Conservation (phyloP, 2,329 filamentous ascomycete genomes). For the Cadophora sp. region DNA sequence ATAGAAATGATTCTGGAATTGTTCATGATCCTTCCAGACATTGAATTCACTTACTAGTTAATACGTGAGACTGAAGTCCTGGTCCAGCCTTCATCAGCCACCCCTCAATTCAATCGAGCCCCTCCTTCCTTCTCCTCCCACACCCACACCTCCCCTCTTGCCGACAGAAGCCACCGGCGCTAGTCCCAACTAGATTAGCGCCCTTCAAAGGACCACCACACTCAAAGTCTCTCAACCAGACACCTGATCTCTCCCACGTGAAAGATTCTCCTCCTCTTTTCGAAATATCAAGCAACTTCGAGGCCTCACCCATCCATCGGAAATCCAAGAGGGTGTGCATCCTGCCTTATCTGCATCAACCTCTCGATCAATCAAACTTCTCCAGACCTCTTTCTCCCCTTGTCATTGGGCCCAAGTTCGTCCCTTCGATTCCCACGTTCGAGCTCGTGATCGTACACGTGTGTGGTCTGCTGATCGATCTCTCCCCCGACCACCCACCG, state of each 20-base stretch:
- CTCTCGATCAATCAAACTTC: conserved; percentile 18
- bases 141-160: neutral
- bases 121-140: neutral
- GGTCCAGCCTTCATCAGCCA: no score
- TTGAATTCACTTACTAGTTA: no score
- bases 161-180: neutral
- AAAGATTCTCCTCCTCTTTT: conserved; percentile 24
- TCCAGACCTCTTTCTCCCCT: conserved; percentile 17
- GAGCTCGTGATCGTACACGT: conserved; percentile 38
- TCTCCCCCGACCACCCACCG: conserved; percentile 16
- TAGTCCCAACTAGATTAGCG: neutral
- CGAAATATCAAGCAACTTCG: conserved; percentile 22
- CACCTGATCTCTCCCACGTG: conserved; percentile 26
- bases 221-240: conserved; percentile 10
- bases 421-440: conserved; percentile 4
- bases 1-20: no score
- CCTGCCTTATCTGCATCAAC: conserved; percentile 25
- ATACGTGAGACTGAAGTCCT: no score
- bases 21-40: no score
- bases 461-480: conserved; percentile 34
- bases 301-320: conserved; percentile 15
- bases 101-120: no score
- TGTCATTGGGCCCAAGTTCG: conserved; percentile 27
- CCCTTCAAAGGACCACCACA: neutral
- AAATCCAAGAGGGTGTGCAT: conserved; percentile 31